Evolutionary conservation across 2,329 filamentous ascomycete genomes (phyloP).

Genomic region (Fusarium globosum): DNA sequence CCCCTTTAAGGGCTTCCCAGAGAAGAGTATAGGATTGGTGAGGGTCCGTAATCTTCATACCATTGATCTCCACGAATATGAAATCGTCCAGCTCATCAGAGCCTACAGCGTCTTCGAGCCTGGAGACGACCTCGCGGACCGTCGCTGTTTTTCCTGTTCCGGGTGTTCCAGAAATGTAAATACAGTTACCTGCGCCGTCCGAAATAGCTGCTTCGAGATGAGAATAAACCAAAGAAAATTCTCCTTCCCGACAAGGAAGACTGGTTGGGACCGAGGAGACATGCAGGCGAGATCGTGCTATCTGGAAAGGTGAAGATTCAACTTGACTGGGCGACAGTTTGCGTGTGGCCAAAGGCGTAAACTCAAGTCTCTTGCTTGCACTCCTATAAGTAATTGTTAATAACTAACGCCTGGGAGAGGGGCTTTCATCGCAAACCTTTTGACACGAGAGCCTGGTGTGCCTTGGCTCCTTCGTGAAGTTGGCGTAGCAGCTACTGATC

Average conservation of each 20-base stretch:
- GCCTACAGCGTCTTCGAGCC: conserved; percentile 86
- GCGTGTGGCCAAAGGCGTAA: conserved; percentile 93
- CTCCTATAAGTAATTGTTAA: conserved; percentile 59
- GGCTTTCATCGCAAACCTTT: conserved; percentile 39
- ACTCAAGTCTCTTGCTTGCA: conserved; percentile 80
- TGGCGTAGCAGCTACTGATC: conserved; percentile 45
- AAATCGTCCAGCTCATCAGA: conserved; percentile 97
- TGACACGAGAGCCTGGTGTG: conserved; percentile 49
- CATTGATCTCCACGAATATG: conserved; percentile 99
- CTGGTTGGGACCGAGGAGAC: conserved; percentile 92
- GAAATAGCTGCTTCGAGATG: conserved; percentile 95
- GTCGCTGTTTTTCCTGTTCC: conserved; percentile 98
- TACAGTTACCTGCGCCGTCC: conserved; percentile 93
- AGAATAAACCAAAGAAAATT: conserved; percentile 92
- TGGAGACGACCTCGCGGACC: conserved; percentile 91
- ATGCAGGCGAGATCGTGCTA: conserved; percentile 88
- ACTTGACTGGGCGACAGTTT: conserved; percentile 80
- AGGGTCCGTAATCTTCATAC: conserved; percentile 99
- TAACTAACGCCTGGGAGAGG: not conserved
- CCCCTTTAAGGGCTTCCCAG: conserved; percentile 95
- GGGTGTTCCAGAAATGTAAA: conserved; percentile 98
- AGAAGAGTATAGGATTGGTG: conserved; percentile 95
- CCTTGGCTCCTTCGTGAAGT: conserved; percentile 46
- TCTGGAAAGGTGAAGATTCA: conserved; percentile 87
- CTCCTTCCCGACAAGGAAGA: conserved; percentile 89